Conservation (phyloP, 352 stramenopile genomes). For the Pythium chondricola region DNA sequence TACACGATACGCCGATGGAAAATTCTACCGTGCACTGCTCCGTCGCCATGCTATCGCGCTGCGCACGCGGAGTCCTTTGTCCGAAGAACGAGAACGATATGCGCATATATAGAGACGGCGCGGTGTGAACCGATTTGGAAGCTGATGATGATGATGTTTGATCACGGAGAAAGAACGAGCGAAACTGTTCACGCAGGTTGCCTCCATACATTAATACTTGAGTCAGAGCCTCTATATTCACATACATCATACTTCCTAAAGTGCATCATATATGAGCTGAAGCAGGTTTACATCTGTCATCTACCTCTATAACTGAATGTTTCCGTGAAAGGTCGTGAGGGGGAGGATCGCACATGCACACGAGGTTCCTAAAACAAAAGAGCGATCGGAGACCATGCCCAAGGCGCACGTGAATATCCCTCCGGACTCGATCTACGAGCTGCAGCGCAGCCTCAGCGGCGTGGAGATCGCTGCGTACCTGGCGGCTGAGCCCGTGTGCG, state of each 20-base stretch:
- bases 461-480: conserved; percentile 56
- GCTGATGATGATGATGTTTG: no score
- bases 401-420: conserved; percentile 20
- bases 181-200: no score
- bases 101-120: neutral
- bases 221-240: no score
- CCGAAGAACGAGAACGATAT: conserved; percentile 21
- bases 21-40: conserved; percentile 2
- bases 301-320: conserved; percentile 1
- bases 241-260: no score
- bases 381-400: neutral
- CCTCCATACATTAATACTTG: no score
- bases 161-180: no score
- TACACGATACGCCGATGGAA: neutral
- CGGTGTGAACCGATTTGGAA: no score
- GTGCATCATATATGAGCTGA: no score
- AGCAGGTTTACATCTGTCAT: neutral
- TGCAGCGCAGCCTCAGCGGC: conserved; percentile 41
- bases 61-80: conserved; percentile 7
- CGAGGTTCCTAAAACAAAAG: neutral
- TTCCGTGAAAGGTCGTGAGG: neutral
- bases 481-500: conserved; percentile 39
- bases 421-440: conserved; percentile 44
- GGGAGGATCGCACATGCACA: neutral
- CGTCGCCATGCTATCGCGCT: conserved; percentile 1